phyloP scores from a whole-genome alignment of 2,329 filamentous ascomycete species.

The Hymenotorrendiella dingleyae region DNA sequence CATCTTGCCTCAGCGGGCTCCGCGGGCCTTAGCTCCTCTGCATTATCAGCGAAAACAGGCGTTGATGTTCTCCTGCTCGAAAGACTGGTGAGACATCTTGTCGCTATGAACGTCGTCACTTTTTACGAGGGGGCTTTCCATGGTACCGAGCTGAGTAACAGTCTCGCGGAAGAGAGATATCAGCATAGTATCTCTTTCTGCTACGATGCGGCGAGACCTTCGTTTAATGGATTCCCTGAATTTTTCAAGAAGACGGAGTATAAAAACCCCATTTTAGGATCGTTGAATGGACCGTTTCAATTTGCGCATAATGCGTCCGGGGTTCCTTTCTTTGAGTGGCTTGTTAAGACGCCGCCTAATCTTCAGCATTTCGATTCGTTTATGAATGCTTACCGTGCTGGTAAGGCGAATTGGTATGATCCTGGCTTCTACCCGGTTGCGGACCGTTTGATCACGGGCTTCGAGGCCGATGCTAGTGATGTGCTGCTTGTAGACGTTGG shows the following conservation, averaged over 20 bases:
- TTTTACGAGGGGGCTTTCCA: no score
- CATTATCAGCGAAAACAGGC: no score
- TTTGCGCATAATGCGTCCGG: constrained; percentile 32
- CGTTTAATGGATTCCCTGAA: constrained; percentile 31
- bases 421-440: constrained; percentile 23
- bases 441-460: constrained; percentile 18
- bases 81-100: no score
- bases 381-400: constrained; percentile 34
- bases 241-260: constrained; percentile 31
- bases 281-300: constrained; percentile 33
- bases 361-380: constrained; percentile 32
- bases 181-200: no score
- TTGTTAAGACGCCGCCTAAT: constrained; percentile 32
- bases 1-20: no score
- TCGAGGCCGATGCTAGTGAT: constrained; percentile 1
- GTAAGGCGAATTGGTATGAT: constrained; percentile 34
- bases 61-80: no score
- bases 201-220: constrained; percentile 33
- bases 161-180: no score
- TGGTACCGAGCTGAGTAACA: no score
- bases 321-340: constrained; percentile 34
- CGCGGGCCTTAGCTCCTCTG: no score
- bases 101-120: no score
- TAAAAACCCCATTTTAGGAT: constrained; percentile 22
- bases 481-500: constrained; percentile 14